Evolutionary conservation across 106 monocot genomes (phyloP).

Genomic region (Gastrodia elata): DNA sequence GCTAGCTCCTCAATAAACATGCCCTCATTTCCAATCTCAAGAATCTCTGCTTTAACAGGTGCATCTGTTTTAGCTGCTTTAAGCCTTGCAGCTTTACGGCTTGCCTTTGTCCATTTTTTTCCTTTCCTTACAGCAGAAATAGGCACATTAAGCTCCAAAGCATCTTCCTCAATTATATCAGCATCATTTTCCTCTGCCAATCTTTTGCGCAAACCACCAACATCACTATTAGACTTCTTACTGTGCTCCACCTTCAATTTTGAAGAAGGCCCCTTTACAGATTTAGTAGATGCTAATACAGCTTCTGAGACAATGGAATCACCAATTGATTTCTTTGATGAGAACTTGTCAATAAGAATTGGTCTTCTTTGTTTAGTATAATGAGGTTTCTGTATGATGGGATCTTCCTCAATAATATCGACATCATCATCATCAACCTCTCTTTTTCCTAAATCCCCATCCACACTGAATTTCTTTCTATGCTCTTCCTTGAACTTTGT

Average conservation of each 20-base stretch:
- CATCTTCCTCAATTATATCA: constrained; percentile 34
- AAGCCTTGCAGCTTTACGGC: constrained; percentile 56
- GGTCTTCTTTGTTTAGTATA: too few species aligned
- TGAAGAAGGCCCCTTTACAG: too few species aligned
- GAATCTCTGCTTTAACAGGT: constrained; percentile 85
- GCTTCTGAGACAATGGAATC: too few species aligned
- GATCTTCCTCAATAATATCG: too few species aligned
- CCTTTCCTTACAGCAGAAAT: constrained; percentile 73
- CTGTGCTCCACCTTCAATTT: too few species aligned
- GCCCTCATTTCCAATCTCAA: constrained; percentile 88
- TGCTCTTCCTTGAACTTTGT: constrained; percentile 68
- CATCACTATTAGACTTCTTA: too few species aligned
- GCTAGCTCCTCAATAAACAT: constrained; percentile 77
- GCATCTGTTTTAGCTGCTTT: constrained; percentile 68
- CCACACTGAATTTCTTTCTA: constrained; percentile 35
- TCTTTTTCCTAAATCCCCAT: constrained; percentile 46
- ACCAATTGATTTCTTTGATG: too few species aligned
- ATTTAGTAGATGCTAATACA: too few species aligned
- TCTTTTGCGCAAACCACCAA: constrained; percentile 47
- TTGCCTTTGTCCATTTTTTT: constrained; percentile 84
- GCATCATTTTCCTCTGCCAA: constrained; percentile 23
- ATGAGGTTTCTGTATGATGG: too few species aligned
- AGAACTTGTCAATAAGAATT: too few species aligned
- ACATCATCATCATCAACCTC: too few species aligned
- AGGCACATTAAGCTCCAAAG: constrained; percentile 47